Evolutionary conservation across 345 rosid genomes (phyloP), one percentile per base, ranked within the genome.

Genomic region (Linum usitatissimum): DNA sequence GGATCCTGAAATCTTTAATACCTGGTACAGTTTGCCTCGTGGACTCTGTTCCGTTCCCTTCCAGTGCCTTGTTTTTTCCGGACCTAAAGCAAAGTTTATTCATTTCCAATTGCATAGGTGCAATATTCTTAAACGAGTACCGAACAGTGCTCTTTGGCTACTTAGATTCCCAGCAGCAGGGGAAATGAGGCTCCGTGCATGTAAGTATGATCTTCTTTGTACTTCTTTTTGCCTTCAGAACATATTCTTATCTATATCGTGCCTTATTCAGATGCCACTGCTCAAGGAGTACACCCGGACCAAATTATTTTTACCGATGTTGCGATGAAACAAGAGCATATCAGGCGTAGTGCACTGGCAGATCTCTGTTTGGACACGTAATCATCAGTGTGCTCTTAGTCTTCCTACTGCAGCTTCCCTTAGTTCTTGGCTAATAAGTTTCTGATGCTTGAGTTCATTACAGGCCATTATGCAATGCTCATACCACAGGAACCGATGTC

Each of bases 161-260:
- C 96, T 94, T 48, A 84, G 95, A 62, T 94, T 94, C 70, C 99
- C 99, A 38, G 97, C 99, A 66, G 96, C 99, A 1, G 99, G 99
- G 59, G 99, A 94, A 78, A 85, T 76, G 83, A 86, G 97, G 77
- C 81, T 94, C 36, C 89, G 96, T 12, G 51, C 85, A 66, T 87
- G 99, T 94, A 81, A 13, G 96, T 70, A 45, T 42, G 23, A 30
- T 28, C 17, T 23, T 39, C 57, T 21, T 42, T 59, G 62, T 12
- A 7, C 13, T 1, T 36, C 39, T 18, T 61, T 8, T 17, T 57
- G 6, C 53, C 48, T 54, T 45, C 36, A 30, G 20, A 6, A 23
- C 9, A 48, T 60, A 18, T 55, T 39, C 49, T n/a, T 49, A 20
- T 18, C 48, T 19, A 23, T 23, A 23, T 23, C 60, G 38, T 68